Evolutionary conservation across 805 yeast species (phyloP), one percentile per base, ranked within the genome.

Genomic region (Wickerhamomyces rabaulensis): DNA sequence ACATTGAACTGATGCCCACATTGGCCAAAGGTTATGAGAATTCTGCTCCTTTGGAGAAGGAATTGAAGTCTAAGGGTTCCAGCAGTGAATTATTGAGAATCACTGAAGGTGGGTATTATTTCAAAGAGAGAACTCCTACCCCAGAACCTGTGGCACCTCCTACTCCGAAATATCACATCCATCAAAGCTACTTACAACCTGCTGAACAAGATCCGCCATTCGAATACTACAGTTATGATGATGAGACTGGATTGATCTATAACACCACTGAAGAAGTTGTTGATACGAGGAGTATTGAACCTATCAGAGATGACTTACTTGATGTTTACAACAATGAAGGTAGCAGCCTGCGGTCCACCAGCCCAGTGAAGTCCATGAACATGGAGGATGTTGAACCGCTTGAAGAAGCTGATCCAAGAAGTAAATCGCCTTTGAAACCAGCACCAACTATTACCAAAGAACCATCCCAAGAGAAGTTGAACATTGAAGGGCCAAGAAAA

Each of bases 21-120:
- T 29, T 59, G 15, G 63, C 63, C 1, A 53, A 55, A 50, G 63
- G 63, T 7, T 58, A 47, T 42, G 61, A 59, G 42, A 59, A 59
- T 40, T 52, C 57, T 10, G 23, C 56, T 21, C 52, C 51, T 15
- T 10, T 17, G 16, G 36, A 17, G 20, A 33, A 50, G 26, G 39
- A 45, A 29, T 36, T 52, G 17, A 48, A 44, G 47, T 10, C 23
- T 8, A 15, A 13, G 7, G 48, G 46, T 9, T 47, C 45, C 19
- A 45, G 49, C 4, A 53, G 60, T 17, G 63, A 56, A 37, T 10
- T 33, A 8, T 29, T 59, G 31, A 50, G 61, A 35, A 59, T 58
- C 42, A 57, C 60, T 2, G 54, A 54, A 1, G 47, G 49, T 31
- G 63, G 62, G 0, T 59, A 56, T 35, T 59, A 53, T 25, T 52